These are phyloP conservation scores for Suillus occidentalis DNA, from an alignment of 768 basidiomycete species.

Conservation along the genomic window DNA sequence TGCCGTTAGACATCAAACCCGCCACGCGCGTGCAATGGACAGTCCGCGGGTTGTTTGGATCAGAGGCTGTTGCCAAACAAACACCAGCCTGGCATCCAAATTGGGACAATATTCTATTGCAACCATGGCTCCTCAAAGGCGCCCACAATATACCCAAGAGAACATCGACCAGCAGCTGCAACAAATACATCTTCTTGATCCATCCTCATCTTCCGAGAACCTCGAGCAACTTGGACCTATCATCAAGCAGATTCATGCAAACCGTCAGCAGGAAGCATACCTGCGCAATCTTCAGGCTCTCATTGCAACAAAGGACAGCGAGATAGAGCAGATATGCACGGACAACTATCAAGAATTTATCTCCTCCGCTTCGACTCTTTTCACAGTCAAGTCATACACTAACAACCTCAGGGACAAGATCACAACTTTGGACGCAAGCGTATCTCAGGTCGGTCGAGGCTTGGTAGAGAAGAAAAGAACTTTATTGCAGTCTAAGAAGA, in stretches of 20 bases:
- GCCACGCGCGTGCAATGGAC: no score
- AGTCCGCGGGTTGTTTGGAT: constrained; percentile 35
- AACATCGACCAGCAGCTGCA: constrained; percentile 88
- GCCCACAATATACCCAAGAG: constrained; percentile 75
- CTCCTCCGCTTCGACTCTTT: constrained; percentile 92
- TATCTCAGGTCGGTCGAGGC: constrained; percentile 83
- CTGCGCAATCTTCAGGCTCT: constrained; percentile 83
- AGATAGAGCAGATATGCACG: constrained; percentile 94
- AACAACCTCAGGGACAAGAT: constrained; percentile 92
- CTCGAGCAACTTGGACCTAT: constrained; percentile 94
- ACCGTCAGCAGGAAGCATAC: constrained; percentile 86
- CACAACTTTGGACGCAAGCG: constrained; percentile 81
- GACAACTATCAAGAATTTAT: constrained; percentile 99
- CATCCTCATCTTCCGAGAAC: constrained; percentile 88
- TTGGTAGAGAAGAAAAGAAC: constrained; percentile 93
- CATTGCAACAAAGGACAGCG: constrained; percentile 90
- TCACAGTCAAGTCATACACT: constrained; percentile 95
- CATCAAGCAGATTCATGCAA: constrained; percentile 90
- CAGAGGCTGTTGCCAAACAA: constrained; percentile 41
- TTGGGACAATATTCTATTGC: constrained; percentile 14
- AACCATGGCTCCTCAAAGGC: constrained; percentile 72
- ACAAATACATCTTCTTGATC: constrained; percentile 86
- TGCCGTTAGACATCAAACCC: not conserved
- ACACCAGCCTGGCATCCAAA: constrained; percentile 14
- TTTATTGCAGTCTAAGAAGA: constrained; percentile 86